Percentiles rank a stretch among this genome's conserved stretches.
These are phyloP conservation scores for Beauveria rudraprayagi DNA, from an alignment of 2,329 filamentous ascomycete genomes.

Conservation along the genomic window DNA sequence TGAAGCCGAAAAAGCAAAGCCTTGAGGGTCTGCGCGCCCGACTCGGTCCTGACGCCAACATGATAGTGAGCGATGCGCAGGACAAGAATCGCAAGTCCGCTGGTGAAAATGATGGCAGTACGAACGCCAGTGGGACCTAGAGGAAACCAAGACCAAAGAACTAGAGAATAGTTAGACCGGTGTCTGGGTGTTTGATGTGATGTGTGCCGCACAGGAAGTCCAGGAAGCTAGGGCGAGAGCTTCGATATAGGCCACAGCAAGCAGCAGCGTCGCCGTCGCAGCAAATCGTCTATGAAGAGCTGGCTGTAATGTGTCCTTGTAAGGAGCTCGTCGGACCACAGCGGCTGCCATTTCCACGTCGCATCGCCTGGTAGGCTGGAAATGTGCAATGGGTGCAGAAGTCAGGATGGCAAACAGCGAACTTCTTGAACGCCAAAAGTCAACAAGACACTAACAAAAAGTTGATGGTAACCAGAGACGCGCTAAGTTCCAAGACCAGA, in stretches of 20 bases:
- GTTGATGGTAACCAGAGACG: slow-evolving; percentile 2
- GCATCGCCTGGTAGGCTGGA: slow-evolving; percentile 30
- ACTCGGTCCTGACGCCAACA: slow-evolving; percentile 59
- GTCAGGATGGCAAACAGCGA: background rate
- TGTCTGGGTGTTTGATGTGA: slow-evolving; percentile 2
- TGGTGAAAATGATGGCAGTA: slow-evolving; percentile 66
- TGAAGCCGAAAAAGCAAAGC: slow-evolving; percentile 49
- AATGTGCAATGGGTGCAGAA: slow-evolving; percentile 18
- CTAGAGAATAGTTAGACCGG: slow-evolving; percentile 34
- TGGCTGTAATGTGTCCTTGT: slow-evolving; percentile 87
- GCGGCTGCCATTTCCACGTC: slow-evolving; percentile 42
- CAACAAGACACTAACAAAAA: slow-evolving; percentile 10
- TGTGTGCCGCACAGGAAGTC: slow-evolving; percentile 51
- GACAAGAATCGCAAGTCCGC: slow-evolving; percentile 69
- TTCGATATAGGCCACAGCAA: slow-evolving; percentile 65
- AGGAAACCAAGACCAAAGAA: slow-evolving; percentile 82
- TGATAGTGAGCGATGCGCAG: slow-evolving; percentile 81
- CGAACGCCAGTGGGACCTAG: slow-evolving; percentile 68
- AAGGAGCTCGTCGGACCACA: slow-evolving; percentile 52
- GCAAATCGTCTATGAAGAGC: slow-evolving; percentile 81
- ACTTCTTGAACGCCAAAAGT: background rate
- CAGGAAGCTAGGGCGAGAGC: slow-evolving; percentile 63
- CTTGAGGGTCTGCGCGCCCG: slow-evolving; percentile 56
- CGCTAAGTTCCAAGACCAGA: slow-evolving; percentile 12
- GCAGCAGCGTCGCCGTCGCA: slow-evolving; percentile 61